Evolutionary conservation across 2,329 filamentous ascomycete genomes (phyloP), one percentile per base, ranked within the genome.

Genomic region (Apiospora pterosperma): DNA sequence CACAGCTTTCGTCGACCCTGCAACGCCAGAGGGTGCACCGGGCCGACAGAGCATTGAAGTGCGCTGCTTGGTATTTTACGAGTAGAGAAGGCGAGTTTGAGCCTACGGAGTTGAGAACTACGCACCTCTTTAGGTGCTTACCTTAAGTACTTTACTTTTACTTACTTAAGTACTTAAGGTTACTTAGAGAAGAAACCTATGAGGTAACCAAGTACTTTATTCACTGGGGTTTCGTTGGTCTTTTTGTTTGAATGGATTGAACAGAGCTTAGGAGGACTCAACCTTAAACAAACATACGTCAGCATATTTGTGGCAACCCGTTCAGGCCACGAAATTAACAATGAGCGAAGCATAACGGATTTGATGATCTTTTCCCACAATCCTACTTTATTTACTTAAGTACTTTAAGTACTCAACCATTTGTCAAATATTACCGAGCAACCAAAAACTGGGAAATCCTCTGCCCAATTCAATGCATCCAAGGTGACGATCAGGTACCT

Each of bases 31-130:
- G 28, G 83, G 81, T 63, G 80, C 83, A 8, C 73, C 71, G 55
- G 68, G 69, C 1, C 67, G 88, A 67, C 84, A 90, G 77, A 88
- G 86, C 70, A 90, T 90, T 66, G 88, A 90, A 77, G 86, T 90
- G 1, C 77, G 88, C 69, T 87, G 85, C 65, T 75, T 90, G 72
- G 84, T 90, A 0, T 89, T 88, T 70, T 88, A 89, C 68, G 63
- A 65, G 41, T 66, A 60, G 36, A 16, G 59, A 31, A n/a, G 11
- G 25, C 44, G 25, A 34, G 25, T 31, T 11, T 28, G 3, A 31
- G 19, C 14, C 44, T 28, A 19, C 10, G 14, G 14, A 52, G 11
- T 52, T 19, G 5, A 25, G 16, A 3, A 19, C 23, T 28, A 16
- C 23, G 3, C n/a, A n/a, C n/a, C n/a, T n/a, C n/a, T n/a, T n/a